These are phyloP conservation scores for Sugiyamaella neomexicana DNA, from an alignment of 1,139 yeast species.

Conservation along the genomic window DNA sequence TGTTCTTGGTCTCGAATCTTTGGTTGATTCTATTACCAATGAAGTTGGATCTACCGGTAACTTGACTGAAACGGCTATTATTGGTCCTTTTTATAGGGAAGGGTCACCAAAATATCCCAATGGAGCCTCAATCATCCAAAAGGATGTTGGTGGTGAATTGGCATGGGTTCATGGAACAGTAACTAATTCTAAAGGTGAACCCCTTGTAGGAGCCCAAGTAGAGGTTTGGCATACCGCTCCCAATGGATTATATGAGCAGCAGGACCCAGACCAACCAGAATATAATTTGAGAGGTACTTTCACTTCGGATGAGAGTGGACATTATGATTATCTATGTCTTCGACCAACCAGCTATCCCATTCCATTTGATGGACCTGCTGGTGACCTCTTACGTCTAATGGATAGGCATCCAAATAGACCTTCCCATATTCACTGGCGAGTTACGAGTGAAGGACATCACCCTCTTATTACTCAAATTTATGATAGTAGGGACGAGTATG, in stretches of 20 bases:
- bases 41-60: too few species aligned
- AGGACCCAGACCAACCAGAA: slow-evolving; percentile 42
- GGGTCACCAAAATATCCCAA: too few species aligned
- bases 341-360: slow-evolving; percentile 45
- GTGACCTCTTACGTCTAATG: slow-evolving; percentile 38
- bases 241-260: slow-evolving; percentile 45
- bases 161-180: too few species aligned
- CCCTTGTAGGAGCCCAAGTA: slow-evolving; percentile 15
- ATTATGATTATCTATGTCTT: slow-evolving; percentile 38
- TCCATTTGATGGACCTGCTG: slow-evolving; percentile 47
- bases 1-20: slow-evolving; percentile 41
- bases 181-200: too few species aligned
- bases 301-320: slow-evolving; percentile 38
- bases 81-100: too few species aligned
- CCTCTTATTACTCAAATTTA: slow-evolving; percentile 41
- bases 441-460: slow-evolving; percentile 39
- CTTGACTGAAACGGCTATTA: too few species aligned
- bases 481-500: slow-evolving; percentile 40
- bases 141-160: too few species aligned
- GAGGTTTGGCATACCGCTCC: slow-evolving; percentile 30
- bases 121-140: too few species aligned
- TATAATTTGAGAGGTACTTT: slow-evolving; percentile 42
- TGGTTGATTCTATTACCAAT: too few species aligned
- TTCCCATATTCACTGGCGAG: slow-evolving; percentile 43
- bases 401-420: slow-evolving; percentile 46